Percentiles rank a stretch among this genome's conserved stretches.
Evolutionary conservation across 352 stramenopile species (phyloP).

Genomic region (Halophytophthora polymorphica): DNA sequence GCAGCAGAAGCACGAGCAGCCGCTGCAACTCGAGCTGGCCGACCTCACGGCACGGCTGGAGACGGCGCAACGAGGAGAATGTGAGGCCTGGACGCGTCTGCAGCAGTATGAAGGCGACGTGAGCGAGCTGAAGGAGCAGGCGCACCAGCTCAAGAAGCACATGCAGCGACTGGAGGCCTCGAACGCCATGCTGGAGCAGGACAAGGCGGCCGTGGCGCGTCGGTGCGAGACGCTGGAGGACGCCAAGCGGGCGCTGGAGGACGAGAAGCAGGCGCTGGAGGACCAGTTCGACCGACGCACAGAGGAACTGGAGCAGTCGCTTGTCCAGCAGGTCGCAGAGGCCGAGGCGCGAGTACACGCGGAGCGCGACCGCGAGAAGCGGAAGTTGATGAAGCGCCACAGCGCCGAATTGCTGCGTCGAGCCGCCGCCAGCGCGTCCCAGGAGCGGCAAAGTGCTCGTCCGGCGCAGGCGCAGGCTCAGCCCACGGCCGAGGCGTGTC

Average conservation of each 20-base stretch:
- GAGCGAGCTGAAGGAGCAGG: constrained; percentile 12
- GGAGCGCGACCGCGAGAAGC: constrained; percentile 35
- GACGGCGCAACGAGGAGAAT: constrained; percentile 14
- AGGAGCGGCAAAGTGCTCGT: background rate
- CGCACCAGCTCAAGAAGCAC: constrained; percentile 8
- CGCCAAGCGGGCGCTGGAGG: constrained; percentile 18
- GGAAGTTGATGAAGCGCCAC: constrained; percentile 41
- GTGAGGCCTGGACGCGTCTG: constrained; percentile 10
- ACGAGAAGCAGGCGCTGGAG: constrained; percentile 16
- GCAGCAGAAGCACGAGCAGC: constrained; percentile 18
- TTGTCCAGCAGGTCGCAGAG: constrained; percentile 26
- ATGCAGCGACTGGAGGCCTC: constrained; percentile 8
- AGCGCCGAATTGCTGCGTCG: constrained; percentile 28
- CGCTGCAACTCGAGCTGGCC: constrained; percentile 17
- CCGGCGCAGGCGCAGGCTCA: background rate
- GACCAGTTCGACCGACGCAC: constrained; percentile 20
- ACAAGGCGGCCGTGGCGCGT: constrained; percentile 6
- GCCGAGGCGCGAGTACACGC: constrained; percentile 31
- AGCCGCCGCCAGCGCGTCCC: constrained; percentile 5
- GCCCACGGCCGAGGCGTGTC: background rate
- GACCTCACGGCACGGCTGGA: constrained; percentile 14
- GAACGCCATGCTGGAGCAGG: constrained; percentile 13
- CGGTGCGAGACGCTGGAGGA: constrained; percentile 24
- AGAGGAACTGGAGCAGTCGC: constrained; percentile 31
- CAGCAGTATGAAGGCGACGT: constrained; percentile 18